Evolutionary conservation across 169 alveolate species (phyloP).

Genomic region (Cystoisospora suis): DNA sequence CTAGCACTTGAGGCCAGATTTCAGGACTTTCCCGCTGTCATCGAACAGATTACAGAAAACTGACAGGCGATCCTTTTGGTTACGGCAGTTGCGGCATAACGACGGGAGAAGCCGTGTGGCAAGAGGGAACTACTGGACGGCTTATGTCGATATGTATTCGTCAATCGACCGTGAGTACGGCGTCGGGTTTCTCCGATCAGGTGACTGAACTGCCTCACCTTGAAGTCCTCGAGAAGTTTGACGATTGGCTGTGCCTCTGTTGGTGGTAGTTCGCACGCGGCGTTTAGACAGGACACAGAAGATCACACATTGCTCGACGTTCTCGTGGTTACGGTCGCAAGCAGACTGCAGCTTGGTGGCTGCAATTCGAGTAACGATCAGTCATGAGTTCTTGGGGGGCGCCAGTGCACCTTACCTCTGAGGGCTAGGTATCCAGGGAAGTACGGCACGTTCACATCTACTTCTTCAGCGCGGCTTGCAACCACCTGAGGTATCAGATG

Average conservation of each 20-base stretch:
- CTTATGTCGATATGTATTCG: background rate
- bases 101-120: too few relatives aligned
- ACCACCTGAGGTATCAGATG: background rate
- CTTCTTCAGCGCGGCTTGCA: background rate
- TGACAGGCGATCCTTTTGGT: too few relatives aligned
- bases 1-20: background rate
- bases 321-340: too few relatives aligned
- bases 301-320: too few relatives aligned
- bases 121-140: background rate
- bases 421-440: background rate
- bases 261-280: background rate
- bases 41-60: too few relatives aligned
- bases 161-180: background rate
- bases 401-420: too few relatives aligned
- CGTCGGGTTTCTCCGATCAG: background rate
- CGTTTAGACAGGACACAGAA: background rate
- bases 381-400: too few relatives aligned
- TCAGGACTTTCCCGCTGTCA: background rate
- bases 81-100: too few relatives aligned
- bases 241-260: background rate
- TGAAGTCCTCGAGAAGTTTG: background rate
- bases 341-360: too few relatives aligned
- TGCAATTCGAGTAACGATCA: too few relatives aligned
- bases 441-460: background rate
- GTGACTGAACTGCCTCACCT: background rate